Evolutionary conservation across 2,329 filamentous ascomycete genomes (phyloP), one percentile per base, ranked within the genome.

Genomic region (Aspergillus oerlinghausenensis): DNA sequence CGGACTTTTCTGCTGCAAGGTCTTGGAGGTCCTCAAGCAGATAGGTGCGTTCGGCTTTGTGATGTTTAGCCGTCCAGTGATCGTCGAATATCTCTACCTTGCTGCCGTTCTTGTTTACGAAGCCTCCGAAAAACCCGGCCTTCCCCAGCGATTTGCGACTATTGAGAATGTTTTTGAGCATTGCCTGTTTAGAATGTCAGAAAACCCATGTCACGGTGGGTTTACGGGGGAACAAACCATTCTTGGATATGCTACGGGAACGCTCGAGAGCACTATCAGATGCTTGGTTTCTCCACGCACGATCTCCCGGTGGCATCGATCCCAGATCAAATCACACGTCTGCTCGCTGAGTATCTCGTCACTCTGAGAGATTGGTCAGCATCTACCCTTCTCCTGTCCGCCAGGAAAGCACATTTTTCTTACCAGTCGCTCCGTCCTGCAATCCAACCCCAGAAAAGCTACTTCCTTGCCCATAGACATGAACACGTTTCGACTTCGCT

Each of bases 11-110:
- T 23, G 90, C 91, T 8, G 95, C 92, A 57, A 99, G 81, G 67
- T 96, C 91, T 73, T 99, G 95, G 26, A 99, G 79, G 66, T 97
- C 92, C 70, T 94, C 89, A 43, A 99, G 85, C 60, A 97, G 81
- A 73, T 90, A 88, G 60, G 87, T 90, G 51, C 94, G 86, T 75
- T 99, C 94, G 26, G 85, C 82, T 71, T 97, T 99, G 77, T 97
- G 92, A 69, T 92, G 90, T 70, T 91, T 96, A 40, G 93, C 90
- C 0, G 93, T 97, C 94, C 94, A 99, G 70, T 99, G 93, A 72
- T 97, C 94, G 70, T 97, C 93, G 9, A 96, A 79, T 14, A 97
- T 89, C 73, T 97, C 94, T 5, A 94, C 89, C 19, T 91, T 91
- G 23, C 91, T 92, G 67, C 97, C 92, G 65, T 96, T 92, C 63